Evolutionary conservation across 768 basidiomycete species (phyloP).

Genomic region (Royoungia palumana): DNA sequence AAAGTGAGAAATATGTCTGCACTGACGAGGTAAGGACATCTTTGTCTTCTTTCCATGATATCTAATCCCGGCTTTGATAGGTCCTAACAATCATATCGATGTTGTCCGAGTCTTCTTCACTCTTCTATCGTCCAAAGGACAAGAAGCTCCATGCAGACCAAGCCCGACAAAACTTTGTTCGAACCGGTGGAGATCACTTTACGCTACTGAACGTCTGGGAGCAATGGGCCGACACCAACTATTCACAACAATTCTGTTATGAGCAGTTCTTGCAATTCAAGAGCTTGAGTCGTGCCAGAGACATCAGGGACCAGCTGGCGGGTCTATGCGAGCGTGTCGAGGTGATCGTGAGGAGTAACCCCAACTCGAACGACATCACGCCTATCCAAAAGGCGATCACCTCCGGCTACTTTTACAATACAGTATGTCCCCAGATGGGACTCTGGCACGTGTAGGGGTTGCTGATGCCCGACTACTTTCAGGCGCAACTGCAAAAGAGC

Average conservation of each 20-base stretch:
- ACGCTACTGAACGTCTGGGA: constrained; percentile 98
- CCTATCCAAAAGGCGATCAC: constrained; percentile 95
- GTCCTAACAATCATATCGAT: constrained; percentile 96
- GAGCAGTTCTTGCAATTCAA: constrained; percentile 96
- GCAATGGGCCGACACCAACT: constrained; percentile 98
- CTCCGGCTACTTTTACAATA: constrained; percentile 94
- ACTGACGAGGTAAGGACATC: constrained; percentile 82
- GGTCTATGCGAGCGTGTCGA: constrained; percentile 96
- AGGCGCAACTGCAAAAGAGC: constrained; percentile 92
- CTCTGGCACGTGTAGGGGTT: background rate
- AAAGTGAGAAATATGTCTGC: constrained; percentile 89
- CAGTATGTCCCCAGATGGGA: constrained; percentile 46
- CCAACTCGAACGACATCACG: constrained; percentile 89
- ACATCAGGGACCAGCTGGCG: constrained; percentile 94
- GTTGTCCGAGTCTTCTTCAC: constrained; percentile 91
- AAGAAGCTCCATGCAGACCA: constrained; percentile 98
- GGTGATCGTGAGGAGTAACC: constrained; percentile 81
- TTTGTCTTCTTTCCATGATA: background rate
- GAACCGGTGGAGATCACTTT: constrained; percentile 95
- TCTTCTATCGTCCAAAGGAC: constrained; percentile 97
- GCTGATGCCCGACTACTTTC: background rate
- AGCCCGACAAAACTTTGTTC: constrained; percentile 95
- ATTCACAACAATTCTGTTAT: constrained; percentile 95
- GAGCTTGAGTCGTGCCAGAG: constrained; percentile 88
- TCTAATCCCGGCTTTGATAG: constrained; percentile 35